Evolutionary conservation across 106 monocot genomes (phyloP), one percentile per base, ranked within the genome.

Genomic region (Iris macrosiphon): DNA sequence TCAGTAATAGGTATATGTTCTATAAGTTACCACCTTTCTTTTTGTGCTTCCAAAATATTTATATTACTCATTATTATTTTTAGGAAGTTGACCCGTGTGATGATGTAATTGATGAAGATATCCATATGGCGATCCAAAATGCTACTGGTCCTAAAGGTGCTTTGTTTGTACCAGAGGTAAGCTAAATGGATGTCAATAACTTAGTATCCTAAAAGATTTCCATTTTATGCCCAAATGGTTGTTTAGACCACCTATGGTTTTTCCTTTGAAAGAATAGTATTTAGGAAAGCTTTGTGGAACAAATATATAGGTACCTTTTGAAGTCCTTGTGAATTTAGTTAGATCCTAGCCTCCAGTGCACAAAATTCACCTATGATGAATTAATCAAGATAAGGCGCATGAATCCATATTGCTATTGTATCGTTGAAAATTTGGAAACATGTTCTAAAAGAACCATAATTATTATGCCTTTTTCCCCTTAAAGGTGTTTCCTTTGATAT

Each of bases 41-140:
- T n/a, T n/a, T n/a, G n/a, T n/a, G n/a, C n/a, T n/a, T n/a, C n/a
- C n/a, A n/a, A n/a, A n/a, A n/a, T n/a, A n/a, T n/a, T n/a, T n/a
- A n/a, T n/a, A n/a, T n/a, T n/a, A n/a, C n/a, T n/a, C n/a, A n/a
- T 30, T 9, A 45, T 63, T 38, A 7, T 37, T 45, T 34, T 75
- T 56, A 98, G 98, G 91, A 91, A 51, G 91, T 99, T 44, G 98
- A 99, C 74, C 98, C 98, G 24, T 99, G 77, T 60, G 98, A 87
- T 49, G 98, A 84, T 47, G 64, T 99, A 23, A 91, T 87, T 18
- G 98, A 99, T 74, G 98, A 99, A 55, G 91, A 99, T 64, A 91
- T 99, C 22, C 87, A 91, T 17, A 75, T 87, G 74, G 78, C 98
- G n/a, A 87, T 99, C 65, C 98, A 99, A 50, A 99, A 99, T 84